These are phyloP conservation scores for Kwoniella bestiolae DNA, from an alignment of 768 basidiomycete species.

Conservation along the genomic window DNA sequence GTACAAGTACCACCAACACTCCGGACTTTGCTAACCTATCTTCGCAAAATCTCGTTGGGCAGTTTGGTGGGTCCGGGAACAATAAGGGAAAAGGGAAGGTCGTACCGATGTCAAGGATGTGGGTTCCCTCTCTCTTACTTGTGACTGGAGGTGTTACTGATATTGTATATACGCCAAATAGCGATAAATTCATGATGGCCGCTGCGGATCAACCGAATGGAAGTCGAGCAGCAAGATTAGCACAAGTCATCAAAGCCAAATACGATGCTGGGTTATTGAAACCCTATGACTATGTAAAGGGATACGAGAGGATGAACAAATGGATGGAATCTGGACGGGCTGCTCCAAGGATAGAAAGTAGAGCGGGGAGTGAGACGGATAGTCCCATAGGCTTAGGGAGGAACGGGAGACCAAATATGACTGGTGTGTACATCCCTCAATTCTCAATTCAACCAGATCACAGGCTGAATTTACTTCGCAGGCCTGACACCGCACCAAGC, in stretches of 20 bases:
- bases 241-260: slow-evolving; percentile 90
- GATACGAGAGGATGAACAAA: slow-evolving; percentile 83
- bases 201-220: slow-evolving; percentile 94
- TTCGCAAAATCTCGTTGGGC: not conserved
- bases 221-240: slow-evolving; percentile 83
- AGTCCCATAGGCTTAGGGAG: slow-evolving; percentile 27
- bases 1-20: not conserved
- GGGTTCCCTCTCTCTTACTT: slow-evolving; percentile 36
- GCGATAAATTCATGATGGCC: slow-evolving; percentile 86
- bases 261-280: slow-evolving; percentile 94
- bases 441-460: too few species aligned
- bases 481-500: slow-evolving; percentile 21
- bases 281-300: slow-evolving; percentile 96
- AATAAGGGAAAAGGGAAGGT: slow-evolving; percentile 40
- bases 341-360: slow-evolving; percentile 41
- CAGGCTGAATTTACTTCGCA: not conserved
- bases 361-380: slow-evolving; percentile 25
- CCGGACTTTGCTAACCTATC: slow-evolving; percentile 2
- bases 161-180: slow-evolving; percentile 66
- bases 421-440: too few species aligned
- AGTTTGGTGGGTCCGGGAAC: not conserved
- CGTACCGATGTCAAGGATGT: slow-evolving; percentile 39
- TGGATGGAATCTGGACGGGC: slow-evolving; percentile 77
- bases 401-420: not conserved
- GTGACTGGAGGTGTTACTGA: slow-evolving; percentile 20